Percentiles rank a stretch among this genome's conserved stretches.
These are phyloP conservation scores for Arthrobotrys megalospora DNA, from an alignment of 2,329 filamentous ascomycete species.

Conservation along the genomic window DNA sequence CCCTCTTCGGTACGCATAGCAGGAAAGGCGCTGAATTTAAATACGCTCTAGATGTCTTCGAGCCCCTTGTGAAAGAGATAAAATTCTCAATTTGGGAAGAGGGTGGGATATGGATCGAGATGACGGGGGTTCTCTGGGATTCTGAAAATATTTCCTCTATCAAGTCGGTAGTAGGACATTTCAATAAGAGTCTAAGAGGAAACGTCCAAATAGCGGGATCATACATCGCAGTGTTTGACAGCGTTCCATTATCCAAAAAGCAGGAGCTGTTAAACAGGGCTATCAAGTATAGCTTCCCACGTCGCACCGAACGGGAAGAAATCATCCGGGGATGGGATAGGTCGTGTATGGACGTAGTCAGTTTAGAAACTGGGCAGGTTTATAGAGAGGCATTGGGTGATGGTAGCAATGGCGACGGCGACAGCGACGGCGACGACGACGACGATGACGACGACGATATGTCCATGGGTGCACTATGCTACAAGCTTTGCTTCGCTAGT, in stretches of 20 bases:
- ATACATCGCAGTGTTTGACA: background rate
- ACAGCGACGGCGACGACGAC: background rate
- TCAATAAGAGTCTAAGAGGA: background rate
- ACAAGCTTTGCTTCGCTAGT: background rate
- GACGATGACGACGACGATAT: background rate
- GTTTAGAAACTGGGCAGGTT: background rate
- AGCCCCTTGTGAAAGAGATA: slow-evolving; percentile 1
- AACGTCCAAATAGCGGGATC: background rate
- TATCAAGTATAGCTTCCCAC: background rate
- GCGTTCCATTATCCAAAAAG: background rate
- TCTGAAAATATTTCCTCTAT: background rate
- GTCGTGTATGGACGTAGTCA: slow-evolving; percentile 1
- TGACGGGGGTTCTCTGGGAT: background rate
- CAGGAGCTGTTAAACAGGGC: background rate
- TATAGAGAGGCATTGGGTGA: background rate
- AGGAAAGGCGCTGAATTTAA: slow-evolving; percentile 2
- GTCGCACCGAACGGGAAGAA: background rate
- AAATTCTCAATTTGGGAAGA: background rate
- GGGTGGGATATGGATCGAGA: background rate
- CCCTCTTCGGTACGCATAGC: background rate
- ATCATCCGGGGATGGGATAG: background rate
- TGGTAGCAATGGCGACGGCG: background rate
- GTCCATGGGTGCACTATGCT: no score
- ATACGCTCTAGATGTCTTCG: background rate
- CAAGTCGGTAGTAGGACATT: background rate